phyloP scores from a whole-genome alignment of 2,329 filamentous ascomycete genomes.

The Colletotrichum filicis region DNA sequence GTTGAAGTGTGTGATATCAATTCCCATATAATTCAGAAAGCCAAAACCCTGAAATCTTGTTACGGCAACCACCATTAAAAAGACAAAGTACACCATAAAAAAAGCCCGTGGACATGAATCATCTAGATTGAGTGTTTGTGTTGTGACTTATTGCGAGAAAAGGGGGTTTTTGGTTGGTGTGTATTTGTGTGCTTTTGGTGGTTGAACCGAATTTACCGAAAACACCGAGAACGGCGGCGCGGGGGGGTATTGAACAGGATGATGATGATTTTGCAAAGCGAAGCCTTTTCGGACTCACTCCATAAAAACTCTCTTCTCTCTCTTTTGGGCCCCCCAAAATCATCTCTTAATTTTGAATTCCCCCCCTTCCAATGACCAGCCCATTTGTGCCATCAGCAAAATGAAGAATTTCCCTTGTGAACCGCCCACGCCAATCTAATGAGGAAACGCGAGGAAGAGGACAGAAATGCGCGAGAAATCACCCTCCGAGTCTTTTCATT shows the following conservation, averaged over 20 bases:
- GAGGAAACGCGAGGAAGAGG: slow-evolving; percentile 61
- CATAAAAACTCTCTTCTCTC: background rate
- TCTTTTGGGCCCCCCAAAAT: slow-evolving; percentile 31
- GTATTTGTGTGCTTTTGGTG: background rate
- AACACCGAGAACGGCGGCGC: slow-evolving; percentile 8
- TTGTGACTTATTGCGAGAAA: slow-evolving; percentile 32
- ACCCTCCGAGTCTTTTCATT: slow-evolving; percentile 26
- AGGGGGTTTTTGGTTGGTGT: background rate
- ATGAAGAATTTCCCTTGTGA: slow-evolving; percentile 61
- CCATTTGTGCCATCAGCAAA: slow-evolving; percentile 57
- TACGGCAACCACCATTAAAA: slow-evolving; percentile 7
- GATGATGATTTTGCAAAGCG: slow-evolving; percentile 8
- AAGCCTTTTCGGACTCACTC: slow-evolving; percentile 14
- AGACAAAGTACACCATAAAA: background rate
- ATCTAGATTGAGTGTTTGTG: slow-evolving; percentile 35
- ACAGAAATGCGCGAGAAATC: slow-evolving; percentile 43
- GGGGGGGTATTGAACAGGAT: slow-evolving; percentile 6
- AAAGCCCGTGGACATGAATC: slow-evolving; percentile 32
- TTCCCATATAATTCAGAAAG: slow-evolving; percentile 31
- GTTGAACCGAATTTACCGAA: slow-evolving; percentile 13
- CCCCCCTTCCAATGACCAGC: slow-evolving; percentile 43
- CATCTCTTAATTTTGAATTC: slow-evolving; percentile 13
- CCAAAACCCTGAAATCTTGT: slow-evolving; percentile 17
- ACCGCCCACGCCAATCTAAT: slow-evolving; percentile 66
- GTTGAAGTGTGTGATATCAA: slow-evolving; percentile 31